Evolutionary conservation across 768 basidiomycete species (phyloP).

Genomic region (Auricularia heimuer): DNA sequence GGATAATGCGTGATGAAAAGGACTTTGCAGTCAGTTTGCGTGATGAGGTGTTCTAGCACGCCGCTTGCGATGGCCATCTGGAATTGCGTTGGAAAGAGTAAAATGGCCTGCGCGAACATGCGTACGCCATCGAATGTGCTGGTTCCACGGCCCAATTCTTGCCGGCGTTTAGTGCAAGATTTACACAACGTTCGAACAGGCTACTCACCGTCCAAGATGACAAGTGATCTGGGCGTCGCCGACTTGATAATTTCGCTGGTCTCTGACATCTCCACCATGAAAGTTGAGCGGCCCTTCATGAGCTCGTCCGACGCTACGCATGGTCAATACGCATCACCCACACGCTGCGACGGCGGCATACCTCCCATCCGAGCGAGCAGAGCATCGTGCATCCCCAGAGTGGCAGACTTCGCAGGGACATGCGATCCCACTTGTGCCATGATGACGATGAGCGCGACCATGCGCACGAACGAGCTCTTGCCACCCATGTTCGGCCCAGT

Average conservation of each 20-base stretch:
- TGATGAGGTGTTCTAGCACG: conserved; percentile 61
- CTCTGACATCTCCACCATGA: conserved; percentile 96
- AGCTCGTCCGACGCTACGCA: conserved; percentile 75
- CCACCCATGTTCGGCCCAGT: conserved; percentile 87
- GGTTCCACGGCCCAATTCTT: conserved; percentile 78
- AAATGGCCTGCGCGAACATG: conserved; percentile 3
- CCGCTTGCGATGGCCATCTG: conserved; percentile 80
- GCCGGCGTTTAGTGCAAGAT: background rate
- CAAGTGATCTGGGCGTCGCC: conserved; percentile 65
- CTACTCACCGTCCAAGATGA: conserved; percentile 62
- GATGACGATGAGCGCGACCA: conserved; percentile 57
- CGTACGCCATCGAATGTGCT: conserved; percentile 77
- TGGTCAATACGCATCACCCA: conserved; percentile 1
- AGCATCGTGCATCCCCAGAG: conserved; percentile 70
- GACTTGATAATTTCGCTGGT: conserved; percentile 80
- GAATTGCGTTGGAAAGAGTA: background rate
- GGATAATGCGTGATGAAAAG: conserved; percentile 97
- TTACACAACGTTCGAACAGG: background rate
- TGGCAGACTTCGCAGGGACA: conserved; percentile 72
- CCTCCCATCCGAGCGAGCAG: conserved; percentile 88
- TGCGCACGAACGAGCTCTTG: conserved; percentile 77
- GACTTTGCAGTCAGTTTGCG: conserved; percentile 52
- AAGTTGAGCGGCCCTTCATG: conserved; percentile 78
- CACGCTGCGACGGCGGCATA: conserved; percentile 21
- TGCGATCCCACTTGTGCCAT: conserved; percentile 91